These are phyloP conservation scores for Phoma sp. DNA, from an alignment of 2,329 filamentous ascomycete genomes.

Conservation along the genomic window DNA sequence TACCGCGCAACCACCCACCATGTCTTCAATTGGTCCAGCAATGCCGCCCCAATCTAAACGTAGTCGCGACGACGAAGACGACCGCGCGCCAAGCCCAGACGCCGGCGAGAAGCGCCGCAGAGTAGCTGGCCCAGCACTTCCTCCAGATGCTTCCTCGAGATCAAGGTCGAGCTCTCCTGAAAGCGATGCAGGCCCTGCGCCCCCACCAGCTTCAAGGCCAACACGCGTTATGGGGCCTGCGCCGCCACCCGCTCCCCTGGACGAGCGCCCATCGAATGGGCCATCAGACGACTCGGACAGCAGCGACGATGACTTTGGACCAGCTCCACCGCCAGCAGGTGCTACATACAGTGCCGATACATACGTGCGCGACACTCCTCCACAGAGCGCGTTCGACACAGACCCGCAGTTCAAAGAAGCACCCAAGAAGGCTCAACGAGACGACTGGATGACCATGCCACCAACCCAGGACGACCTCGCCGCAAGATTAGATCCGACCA, in stretches of 20 bases:
- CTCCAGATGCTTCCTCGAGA: conserved; percentile 33
- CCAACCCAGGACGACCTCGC: conserved; percentile 57
- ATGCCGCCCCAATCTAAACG: conserved; percentile 68
- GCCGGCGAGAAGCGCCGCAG: conserved; percentile 58
- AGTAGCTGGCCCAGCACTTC: conserved; percentile 62
- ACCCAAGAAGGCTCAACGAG: conserved; percentile 65
- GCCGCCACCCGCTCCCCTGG: conserved; percentile 57
- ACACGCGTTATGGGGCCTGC: conserved; percentile 59
- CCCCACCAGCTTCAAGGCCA: conserved; percentile 41
- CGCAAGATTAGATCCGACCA: conserved; percentile 79
- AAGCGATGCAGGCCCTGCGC: conserved; percentile 41
- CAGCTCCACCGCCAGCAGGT: conserved; percentile 49
- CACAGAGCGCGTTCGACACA: conserved; percentile 41
- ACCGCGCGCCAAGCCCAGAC: conserved; percentile 49
- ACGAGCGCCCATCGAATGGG: conserved; percentile 53
- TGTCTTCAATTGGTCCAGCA: conserved; percentile 71
- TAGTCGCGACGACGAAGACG: conserved; percentile 56
- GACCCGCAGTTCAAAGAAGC: conserved; percentile 38
- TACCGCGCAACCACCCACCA: conserved; percentile 40
- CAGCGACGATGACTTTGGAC: conserved; percentile 55
- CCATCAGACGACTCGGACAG: conserved; percentile 43
- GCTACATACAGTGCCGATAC: conserved; percentile 20
- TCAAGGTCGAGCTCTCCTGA: conserved; percentile 36
- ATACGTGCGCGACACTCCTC: conserved; percentile 7
- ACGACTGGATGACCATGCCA: conserved; percentile 67